Evolutionary conservation across 2,329 filamentous ascomycete species (phyloP), one percentile per base, ranked within the genome.

Genomic region (Paecilomyces variotii): DNA sequence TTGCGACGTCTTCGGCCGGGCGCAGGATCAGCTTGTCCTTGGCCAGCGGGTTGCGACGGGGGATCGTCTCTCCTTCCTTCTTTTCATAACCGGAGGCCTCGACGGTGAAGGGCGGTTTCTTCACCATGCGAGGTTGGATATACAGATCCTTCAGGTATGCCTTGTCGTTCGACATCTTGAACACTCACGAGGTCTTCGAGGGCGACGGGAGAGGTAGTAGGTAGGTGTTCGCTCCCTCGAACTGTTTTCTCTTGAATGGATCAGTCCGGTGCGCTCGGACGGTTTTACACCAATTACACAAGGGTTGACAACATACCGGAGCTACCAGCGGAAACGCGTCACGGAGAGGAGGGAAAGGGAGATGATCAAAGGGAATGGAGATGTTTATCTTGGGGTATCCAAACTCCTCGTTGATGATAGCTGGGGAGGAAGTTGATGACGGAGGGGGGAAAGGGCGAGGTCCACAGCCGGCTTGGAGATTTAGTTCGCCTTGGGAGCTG

Each of bases 11-110:
- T 49, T 87, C 82, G 57, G 84, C 80, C 3, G 90, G 89, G 9
- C 79, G 83, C 57, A 80, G 79, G 62, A 84, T 77, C 59, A 96
- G 85, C 56, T 82, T 85, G 66, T 95, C 82, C 72, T 88, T 89
- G 62, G 87, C 84, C 60, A 80, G 79, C 57, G 84, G 80, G 72
- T 95, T 86, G 60, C 91, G 84, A 66, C 90, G 87, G 45, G 91
- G 91, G 64, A 91, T 86, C 55, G 91, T 93, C 79, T 96, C 91
- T 78, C 91, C 91, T 4, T 87, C 80, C 61, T 88, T 82, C 65
- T 87, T 85, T 69, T 86, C 76, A 63, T 80, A 84, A 67, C 86
- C 88, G 14, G 88, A 79, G 10, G 82, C 84, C 67, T 94, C 89
- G 68, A 91, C 78, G 58, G 87, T 87, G 79, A 87, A 93, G 12